Conservation (phyloP, 441 rosid species). For the Populus hybrid region DNA sequence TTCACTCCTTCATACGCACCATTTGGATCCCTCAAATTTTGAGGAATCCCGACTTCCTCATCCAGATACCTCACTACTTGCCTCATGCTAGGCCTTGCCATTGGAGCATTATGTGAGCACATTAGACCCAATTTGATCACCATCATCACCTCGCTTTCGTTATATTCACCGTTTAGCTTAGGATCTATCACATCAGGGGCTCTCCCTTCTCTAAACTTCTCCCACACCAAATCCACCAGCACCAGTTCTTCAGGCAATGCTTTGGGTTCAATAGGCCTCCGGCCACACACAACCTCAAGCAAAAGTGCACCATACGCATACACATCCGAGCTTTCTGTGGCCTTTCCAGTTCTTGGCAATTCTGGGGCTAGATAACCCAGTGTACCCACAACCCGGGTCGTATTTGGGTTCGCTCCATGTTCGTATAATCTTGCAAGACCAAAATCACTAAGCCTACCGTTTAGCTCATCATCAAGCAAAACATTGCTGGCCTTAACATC, state of each 20-base stretch:
- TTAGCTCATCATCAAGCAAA: slow-evolving; percentile 53
- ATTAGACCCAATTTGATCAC: slow-evolving; percentile 65
- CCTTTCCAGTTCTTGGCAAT: slow-evolving; percentile 69
- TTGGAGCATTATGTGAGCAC: slow-evolving; percentile 53
- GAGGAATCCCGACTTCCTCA: slow-evolving; percentile 54
- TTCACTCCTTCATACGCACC: neutral
- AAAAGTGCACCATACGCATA: slow-evolving; percentile 78
- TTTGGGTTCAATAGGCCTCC: slow-evolving; percentile 64
- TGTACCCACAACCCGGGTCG: slow-evolving; percentile 86
- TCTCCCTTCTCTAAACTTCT: slow-evolving; percentile 34
- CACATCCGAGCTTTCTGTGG: slow-evolving; percentile 65
- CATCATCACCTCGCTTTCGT: slow-evolving; percentile 41
- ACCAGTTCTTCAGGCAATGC: slow-evolving; percentile 52
- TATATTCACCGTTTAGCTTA: slow-evolving; percentile 22
- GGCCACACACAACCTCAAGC: slow-evolving; percentile 70
- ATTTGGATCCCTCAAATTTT: slow-evolving; percentile 10
- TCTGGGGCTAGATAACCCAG: slow-evolving; percentile 91
- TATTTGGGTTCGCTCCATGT: slow-evolving; percentile 76
- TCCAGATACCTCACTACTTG: slow-evolving; percentile 58
- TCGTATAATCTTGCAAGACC: slow-evolving; percentile 74
- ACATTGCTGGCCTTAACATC: slow-evolving; percentile 39
- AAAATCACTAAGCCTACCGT: slow-evolving; percentile 75
- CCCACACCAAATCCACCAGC: slow-evolving; percentile 77
- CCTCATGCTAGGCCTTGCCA: slow-evolving; percentile 66
- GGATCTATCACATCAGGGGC: slow-evolving; percentile 33